A percentile compares a stretch with the other conserved stretches of the same genome.
Conservation (phyloP, 192 early-diverging fungal genomes). For the Diversispora eburnea region DNA sequence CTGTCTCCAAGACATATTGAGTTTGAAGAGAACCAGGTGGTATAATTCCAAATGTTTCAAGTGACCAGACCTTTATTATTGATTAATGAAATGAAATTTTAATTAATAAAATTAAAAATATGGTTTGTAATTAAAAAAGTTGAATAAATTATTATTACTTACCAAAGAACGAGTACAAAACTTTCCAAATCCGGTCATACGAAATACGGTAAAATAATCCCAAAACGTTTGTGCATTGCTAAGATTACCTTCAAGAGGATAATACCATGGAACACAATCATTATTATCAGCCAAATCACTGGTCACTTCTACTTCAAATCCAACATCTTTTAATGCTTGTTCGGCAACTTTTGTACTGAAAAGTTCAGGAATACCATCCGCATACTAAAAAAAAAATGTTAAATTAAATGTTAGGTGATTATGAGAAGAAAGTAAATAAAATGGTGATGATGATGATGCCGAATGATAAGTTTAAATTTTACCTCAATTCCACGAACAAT, state of each 20-base stretch:
- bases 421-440: neutral
- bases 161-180: slow-evolving; percentile 76
- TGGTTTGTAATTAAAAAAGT: no score
- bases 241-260: slow-evolving; percentile 67
- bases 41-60: slow-evolving; percentile 81
- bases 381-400: slow-evolving; percentile 43
- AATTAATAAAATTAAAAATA: neutral
- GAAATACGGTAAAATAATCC: slow-evolving; percentile 45
- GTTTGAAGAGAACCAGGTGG: slow-evolving; percentile 85
- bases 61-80: slow-evolving; percentile 22
- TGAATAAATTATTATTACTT: slow-evolving; percentile 31
- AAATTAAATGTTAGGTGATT: neutral
- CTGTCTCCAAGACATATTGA: slow-evolving; percentile 75
- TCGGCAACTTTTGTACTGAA: slow-evolving; percentile 69
- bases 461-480: no score
- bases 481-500: slow-evolving; percentile 83
- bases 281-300: slow-evolving; percentile 61
- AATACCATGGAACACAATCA: slow-evolving; percentile 80
- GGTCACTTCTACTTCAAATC: slow-evolving; percentile 80
- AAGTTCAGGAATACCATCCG: slow-evolving; percentile 88
- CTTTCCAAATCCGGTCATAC: slow-evolving; percentile 59
- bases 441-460: neutral
- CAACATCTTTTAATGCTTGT: slow-evolving; percentile 75
- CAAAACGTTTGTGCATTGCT: slow-evolving; percentile 45
- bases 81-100: neutral